Percentiles rank a stretch among this genome's conserved stretches.
Evolutionary conservation across 805 yeast species (phyloP).

Genomic region (Ogataea haglerorum): DNA sequence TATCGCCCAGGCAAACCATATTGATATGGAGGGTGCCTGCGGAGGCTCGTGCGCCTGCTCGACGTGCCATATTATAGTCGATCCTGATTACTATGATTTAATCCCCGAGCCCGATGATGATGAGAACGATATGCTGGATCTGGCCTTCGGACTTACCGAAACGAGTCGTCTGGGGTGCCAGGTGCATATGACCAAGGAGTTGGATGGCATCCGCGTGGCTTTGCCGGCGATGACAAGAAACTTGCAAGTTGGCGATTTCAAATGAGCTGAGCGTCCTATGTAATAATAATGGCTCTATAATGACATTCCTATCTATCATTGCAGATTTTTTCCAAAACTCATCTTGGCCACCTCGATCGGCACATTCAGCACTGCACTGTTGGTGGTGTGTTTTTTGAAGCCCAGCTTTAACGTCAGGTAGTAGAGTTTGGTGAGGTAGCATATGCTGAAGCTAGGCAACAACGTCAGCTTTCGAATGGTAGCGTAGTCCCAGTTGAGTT

Average conservation of each 20-base stretch:
- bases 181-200: slow-evolving; percentile 79
- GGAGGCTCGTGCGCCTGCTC: slow-evolving; percentile 99
- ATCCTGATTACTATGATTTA: slow-evolving; percentile 87
- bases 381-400: slow-evolving; percentile 17
- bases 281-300: background rate
- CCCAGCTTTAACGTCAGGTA: slow-evolving; percentile 14
- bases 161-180: slow-evolving; percentile 96
- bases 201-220: slow-evolving; percentile 93
- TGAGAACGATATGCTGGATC: slow-evolving; percentile 96
- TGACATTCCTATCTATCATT: background rate
- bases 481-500: slow-evolving; percentile 15
- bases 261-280: slow-evolving; percentile 25
- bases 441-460: slow-evolving; percentile 22
- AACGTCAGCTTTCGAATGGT: slow-evolving; percentile 15
- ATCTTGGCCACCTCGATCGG: slow-evolving; percentile 25
- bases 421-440: slow-evolving; percentile 20
- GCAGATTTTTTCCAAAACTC: slow-evolving; percentile 3
- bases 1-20: slow-evolving; percentile 88
- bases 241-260: slow-evolving; percentile 78
- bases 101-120: slow-evolving; percentile 96
- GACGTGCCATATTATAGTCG: slow-evolving; percentile 94
- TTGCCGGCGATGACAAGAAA: slow-evolving; percentile 97
- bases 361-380: slow-evolving; percentile 15
- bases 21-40: slow-evolving; percentile 98
- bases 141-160: slow-evolving; percentile 96